These are phyloP conservation scores for Knoxdaviesia capensis DNA, from an alignment of 2,329 filamentous ascomycete genomes.

Conservation along the genomic window DNA sequence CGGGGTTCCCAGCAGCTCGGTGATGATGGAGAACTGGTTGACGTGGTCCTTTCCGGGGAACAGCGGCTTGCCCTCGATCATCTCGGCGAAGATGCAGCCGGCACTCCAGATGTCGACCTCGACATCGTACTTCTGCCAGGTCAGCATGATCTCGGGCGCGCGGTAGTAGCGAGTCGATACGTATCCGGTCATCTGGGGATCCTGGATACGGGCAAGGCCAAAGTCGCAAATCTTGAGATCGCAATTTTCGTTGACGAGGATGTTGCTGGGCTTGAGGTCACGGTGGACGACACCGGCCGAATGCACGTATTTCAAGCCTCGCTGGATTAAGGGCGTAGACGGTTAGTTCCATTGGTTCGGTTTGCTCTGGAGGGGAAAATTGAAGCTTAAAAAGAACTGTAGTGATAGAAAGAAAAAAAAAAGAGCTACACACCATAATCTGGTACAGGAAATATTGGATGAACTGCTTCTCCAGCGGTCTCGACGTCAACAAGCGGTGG, in stretches of 20 bases:
- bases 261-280: slow-evolving; percentile 96
- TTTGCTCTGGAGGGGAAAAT: too few relatives aligned
- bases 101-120: slow-evolving; percentile 99
- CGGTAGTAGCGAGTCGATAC: slow-evolving; percentile 98
- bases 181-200: slow-evolving; percentile 98
- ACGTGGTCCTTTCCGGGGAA: slow-evolving; percentile 99
- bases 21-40: slow-evolving; percentile 99
- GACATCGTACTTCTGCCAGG: slow-evolving; percentile 99
- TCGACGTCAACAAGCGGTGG: slow-evolving; percentile 82
- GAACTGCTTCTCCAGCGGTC: slow-evolving; percentile 96
- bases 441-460: slow-evolving; percentile 99
- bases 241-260: slow-evolving; percentile 98
- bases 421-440: slow-evolving; percentile 53
- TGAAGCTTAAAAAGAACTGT: too few relatives aligned
- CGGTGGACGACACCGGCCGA: slow-evolving; percentile 95
- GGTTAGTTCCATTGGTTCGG: neutral
- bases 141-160: slow-evolving; percentile 98
- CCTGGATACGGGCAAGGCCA: slow-evolving; percentile 88
- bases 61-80: slow-evolving; percentile 94
- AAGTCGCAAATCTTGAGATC: slow-evolving; percentile 99
- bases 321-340: slow-evolving; percentile 28
- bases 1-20: slow-evolving; percentile 84
- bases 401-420: neutral
- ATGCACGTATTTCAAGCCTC: slow-evolving; percentile 96
- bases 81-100: slow-evolving; percentile 97